Evolutionary conservation across 768 basidiomycete genomes (phyloP).

Genomic region (Naematelia aurantialba): DNA sequence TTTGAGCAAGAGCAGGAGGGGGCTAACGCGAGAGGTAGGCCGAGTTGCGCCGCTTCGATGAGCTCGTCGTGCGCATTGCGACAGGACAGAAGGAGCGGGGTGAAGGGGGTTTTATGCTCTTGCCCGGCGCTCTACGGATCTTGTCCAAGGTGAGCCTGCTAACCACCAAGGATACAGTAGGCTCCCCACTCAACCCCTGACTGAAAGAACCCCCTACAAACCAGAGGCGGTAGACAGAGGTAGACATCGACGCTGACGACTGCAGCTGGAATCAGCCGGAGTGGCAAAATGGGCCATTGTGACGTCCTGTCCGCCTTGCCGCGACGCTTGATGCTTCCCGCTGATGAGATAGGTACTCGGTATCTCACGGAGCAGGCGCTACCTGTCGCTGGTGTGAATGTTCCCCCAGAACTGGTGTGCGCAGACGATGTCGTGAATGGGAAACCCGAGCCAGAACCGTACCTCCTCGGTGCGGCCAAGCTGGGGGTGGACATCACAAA

Average conservation of each 20-base stretch:
- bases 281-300: conserved; percentile 68
- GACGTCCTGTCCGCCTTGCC: conserved; percentile 60
- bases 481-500: conserved; percentile 59
- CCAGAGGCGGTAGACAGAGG: too few relatives aligned
- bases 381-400: conserved; percentile 60
- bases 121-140: not conserved
- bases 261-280: not conserved
- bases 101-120: not conserved
- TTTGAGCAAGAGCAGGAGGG: not conserved
- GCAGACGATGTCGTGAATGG: conserved; percentile 70
- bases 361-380: conserved; percentile 69
- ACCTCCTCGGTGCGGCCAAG: conserved; percentile 67
- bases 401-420: conserved; percentile 65
- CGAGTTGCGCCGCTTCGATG: not conserved
- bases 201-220: too few relatives aligned
- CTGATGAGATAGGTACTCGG: conserved; percentile 61
- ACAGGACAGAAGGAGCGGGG: not conserved
- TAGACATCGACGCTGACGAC: not conserved
- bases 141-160: not conserved
- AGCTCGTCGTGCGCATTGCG: not conserved
- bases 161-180: too few relatives aligned
- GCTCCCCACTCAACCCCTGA: too few relatives aligned
- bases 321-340: not conserved
- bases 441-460: conserved; percentile 87
- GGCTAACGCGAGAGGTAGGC: not conserved